Conservation (phyloP, 2,329 filamentous ascomycete genomes). For the Apiospora kogelbergensis region DNA sequence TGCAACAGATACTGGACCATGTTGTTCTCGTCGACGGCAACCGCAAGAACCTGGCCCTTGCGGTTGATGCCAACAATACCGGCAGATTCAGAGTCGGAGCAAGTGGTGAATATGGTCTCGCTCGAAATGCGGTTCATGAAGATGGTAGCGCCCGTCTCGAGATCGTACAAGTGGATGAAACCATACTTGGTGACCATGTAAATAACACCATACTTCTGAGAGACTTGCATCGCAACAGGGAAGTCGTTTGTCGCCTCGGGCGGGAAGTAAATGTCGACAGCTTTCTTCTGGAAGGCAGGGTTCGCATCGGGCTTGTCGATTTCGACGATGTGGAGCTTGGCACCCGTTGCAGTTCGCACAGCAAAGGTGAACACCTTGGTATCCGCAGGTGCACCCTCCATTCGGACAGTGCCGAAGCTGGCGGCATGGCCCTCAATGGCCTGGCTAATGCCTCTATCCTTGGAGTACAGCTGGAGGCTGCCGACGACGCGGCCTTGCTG, state of each 20-base stretch:
- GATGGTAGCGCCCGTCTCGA: constrained; percentile 92
- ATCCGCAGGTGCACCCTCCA: constrained; percentile 86
- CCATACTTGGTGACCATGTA: constrained; percentile 99
- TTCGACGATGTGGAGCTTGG: constrained; percentile 96
- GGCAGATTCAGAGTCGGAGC: constrained; percentile 76
- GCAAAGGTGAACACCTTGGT: constrained; percentile 98
- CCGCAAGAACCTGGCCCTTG: constrained; percentile 93
- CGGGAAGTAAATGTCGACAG: constrained; percentile 97
- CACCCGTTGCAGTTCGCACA: constrained; percentile 83
- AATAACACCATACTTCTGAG: constrained; percentile 92
- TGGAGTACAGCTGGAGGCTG: constrained; percentile 96
- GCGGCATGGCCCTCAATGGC: constrained; percentile 97
- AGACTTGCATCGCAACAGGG: constrained; percentile 96
- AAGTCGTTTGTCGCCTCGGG: constrained; percentile 95
- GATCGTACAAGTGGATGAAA: constrained; percentile 97
- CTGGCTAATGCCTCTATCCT: constrained; percentile 94
- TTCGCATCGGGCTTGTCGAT: constrained; percentile 92
- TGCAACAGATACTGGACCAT: constrained; percentile 94
- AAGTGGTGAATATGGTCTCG: constrained; percentile 97
- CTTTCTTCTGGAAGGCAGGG: constrained; percentile 89
- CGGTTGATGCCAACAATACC: constrained; percentile 95
- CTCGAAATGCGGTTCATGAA: constrained; percentile 99
- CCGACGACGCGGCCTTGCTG: constrained; percentile 92
- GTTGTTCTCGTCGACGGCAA: constrained; percentile 87
- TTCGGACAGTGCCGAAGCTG: constrained; percentile 83